A percentile compares a stretch with the other conserved stretches of the same genome.
Conservation (phyloP, 768 basidiomycete species). For the Rhizopogon salebrosus region DNA sequence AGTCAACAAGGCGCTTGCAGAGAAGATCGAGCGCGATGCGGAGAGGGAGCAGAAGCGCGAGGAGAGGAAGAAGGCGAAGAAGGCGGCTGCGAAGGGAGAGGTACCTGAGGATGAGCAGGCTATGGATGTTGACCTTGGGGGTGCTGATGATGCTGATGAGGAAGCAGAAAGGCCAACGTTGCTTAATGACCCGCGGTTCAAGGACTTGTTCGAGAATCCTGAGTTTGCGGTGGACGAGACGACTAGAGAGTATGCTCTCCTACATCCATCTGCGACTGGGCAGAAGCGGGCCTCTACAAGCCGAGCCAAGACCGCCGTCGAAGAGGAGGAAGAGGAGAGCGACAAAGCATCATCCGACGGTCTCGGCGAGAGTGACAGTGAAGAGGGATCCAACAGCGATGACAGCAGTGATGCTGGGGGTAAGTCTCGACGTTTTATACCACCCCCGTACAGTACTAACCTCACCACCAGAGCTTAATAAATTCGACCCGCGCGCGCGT, state of each 20-base stretch:
- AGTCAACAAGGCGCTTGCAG: constrained; percentile 79
- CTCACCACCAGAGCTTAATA: constrained; percentile 38
- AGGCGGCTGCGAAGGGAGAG: constrained; percentile 30
- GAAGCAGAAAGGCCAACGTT: constrained; percentile 39
- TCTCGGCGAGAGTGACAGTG: constrained; percentile 37
- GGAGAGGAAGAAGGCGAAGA: constrained; percentile 48
- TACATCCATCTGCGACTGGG: constrained; percentile 83
- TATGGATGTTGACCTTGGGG: constrained; percentile 27
- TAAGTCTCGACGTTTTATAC: constrained; percentile 20
- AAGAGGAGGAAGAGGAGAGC: constrained; percentile 86
- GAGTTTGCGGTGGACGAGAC: constrained; percentile 90
- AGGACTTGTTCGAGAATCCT: constrained; percentile 84
- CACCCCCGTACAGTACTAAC: constrained; percentile 4
- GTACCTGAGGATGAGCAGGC: constrained; percentile 19
- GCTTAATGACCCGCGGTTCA: constrained; percentile 85
- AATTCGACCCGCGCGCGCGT: constrained; percentile 51
- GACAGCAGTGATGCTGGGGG: constrained; percentile 59
- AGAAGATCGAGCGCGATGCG: constrained; percentile 68
- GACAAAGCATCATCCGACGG: constrained; percentile 61
- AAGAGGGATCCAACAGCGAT: constrained; percentile 37
- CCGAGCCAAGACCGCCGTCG: constrained; percentile 70
- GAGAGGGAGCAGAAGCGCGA: constrained; percentile 53
- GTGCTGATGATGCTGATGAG: constrained; percentile 11
- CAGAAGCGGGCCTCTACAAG: constrained; percentile 35
- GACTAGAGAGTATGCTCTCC: constrained; percentile 82